These are phyloP conservation scores for Aspergillus brasiliensis DNA, from an alignment of 2,329 filamentous ascomycete species.

Conservation along the genomic window DNA sequence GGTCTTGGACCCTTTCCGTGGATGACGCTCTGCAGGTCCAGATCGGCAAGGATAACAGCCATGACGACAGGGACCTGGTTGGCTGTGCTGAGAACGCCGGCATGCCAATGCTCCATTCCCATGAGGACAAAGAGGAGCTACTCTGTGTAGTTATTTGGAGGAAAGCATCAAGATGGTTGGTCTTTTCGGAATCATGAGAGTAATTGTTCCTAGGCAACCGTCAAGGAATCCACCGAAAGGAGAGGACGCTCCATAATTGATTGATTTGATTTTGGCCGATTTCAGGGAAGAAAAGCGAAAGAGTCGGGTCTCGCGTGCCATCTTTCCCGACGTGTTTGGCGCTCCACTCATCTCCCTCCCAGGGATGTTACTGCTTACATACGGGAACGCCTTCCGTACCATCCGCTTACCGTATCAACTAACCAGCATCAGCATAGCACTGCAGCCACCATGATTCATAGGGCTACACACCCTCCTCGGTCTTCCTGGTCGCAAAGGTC, in stretches of 20 bases:
- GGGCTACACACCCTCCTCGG: not conserved
- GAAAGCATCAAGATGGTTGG: not conserved
- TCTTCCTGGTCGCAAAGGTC: not conserved
- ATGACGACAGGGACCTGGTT: constrained; percentile 1
- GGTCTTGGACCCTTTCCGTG: constrained; percentile 1
- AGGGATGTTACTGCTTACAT: not conserved
- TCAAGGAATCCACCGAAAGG: not conserved
- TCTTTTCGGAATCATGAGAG: not conserved
- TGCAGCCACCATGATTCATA: not conserved
- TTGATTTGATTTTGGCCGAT: not conserved
- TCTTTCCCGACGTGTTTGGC: constrained; percentile 14
- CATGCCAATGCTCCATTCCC: not conserved
- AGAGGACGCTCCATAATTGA: not conserved
- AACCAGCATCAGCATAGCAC: not conserved
- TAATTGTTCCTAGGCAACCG: not conserved
- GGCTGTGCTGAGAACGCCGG: not conserved
- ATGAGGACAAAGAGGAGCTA: not conserved
- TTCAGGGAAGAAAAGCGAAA: not conserved
- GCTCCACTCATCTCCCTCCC: not conserved
- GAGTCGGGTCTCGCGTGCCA: constrained; percentile 19
- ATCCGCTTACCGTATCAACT: not conserved
- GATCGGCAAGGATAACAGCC: constrained; percentile 3
- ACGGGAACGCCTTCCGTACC: not conserved
- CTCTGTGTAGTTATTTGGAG: not conserved
- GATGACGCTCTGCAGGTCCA: not conserved